Conservation (phyloP, 1,284 basidiomycete genomes). For the Phlebopus sp. region DNA sequence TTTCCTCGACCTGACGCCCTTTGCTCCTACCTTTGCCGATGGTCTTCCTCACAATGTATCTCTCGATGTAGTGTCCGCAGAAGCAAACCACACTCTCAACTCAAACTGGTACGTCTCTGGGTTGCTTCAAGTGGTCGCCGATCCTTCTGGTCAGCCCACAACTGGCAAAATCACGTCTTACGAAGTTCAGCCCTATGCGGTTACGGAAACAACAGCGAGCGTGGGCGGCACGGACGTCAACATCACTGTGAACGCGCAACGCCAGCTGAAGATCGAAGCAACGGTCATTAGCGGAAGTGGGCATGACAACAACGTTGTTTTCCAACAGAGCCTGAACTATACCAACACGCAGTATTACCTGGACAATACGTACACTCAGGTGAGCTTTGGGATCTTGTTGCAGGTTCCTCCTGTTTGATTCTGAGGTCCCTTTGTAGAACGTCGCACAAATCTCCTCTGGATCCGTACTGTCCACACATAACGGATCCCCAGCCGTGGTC, state of each 20-base stretch:
- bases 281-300: conserved; percentile 50
- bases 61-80: conserved; percentile 72
- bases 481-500: conserved; percentile 47
- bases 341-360: conserved; percentile 50
- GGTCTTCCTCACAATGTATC: conserved; percentile 65
- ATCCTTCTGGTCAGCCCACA: conserved; percentile 59
- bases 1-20: conserved; percentile 76
- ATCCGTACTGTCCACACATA: conserved; percentile 55
- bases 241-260: conserved; percentile 46
- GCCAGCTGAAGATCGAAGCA: conserved; percentile 45
- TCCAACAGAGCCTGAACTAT: conserved; percentile 45
- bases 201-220: conserved; percentile 46
- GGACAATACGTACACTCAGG: conserved; percentile 40
- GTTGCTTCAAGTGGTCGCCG: conserved; percentile 64
- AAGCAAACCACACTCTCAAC: conserved; percentile 61
- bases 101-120: conserved; percentile 79
- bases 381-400: conserved; percentile 20
- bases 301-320: conserved; percentile 41
- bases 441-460: conserved; percentile 63
- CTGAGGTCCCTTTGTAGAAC: conserved; percentile 38
- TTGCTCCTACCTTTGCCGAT: conserved; percentile 69
- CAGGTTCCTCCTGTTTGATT: not conserved
- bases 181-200: conserved; percentile 54
- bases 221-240: conserved; percentile 41
- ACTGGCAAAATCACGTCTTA: conserved; percentile 65